Evolutionary conservation across 768 basidiomycete species (phyloP).

Genomic region (Tricholoma matsutake): DNA sequence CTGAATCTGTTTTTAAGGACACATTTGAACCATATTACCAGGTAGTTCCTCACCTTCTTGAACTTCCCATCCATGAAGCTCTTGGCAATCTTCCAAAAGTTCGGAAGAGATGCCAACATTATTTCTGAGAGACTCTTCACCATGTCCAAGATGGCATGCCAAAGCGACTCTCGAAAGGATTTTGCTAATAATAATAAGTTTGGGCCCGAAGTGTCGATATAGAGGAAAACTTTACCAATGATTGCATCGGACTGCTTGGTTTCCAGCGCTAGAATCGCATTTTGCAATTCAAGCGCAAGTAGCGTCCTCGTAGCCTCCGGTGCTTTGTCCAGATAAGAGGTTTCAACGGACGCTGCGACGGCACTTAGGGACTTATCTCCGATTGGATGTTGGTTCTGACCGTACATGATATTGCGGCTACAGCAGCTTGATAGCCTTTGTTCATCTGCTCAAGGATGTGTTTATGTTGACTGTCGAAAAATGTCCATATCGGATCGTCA

Average conservation of each 20-base stretch:
- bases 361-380: conserved; percentile 8
- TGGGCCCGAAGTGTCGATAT: not conserved
- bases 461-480: conserved; percentile 90
- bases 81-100: conserved; percentile 91
- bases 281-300: conserved; percentile 56
- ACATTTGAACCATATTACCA: too few species aligned
- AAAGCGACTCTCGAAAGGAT: conserved; percentile 70
- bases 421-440: conserved; percentile 50
- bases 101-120: conserved; percentile 80
- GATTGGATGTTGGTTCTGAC: conserved; percentile 8
- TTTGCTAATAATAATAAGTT: conserved; percentile 44
- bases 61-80: conserved; percentile 93
- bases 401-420: conserved; percentile 53
- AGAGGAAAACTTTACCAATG: conserved; percentile 43
- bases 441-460: conserved; percentile 81
- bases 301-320: conserved; percentile 39
- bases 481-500: conserved; percentile 94
- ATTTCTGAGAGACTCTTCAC: conserved; percentile 87
- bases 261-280: conserved; percentile 58
- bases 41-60: conserved; percentile 57
- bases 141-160: conserved; percentile 76
- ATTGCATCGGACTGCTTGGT: conserved; percentile 58
- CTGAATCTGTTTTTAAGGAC: conserved; percentile 12
- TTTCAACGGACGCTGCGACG: conserved; percentile 45
- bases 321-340: conserved; percentile 32